Evolutionary conservation across 2,329 filamentous ascomycete genomes (phyloP), one percentile per base, ranked within the genome.

Genomic region (Fonsecaea multimorphosa): DNA sequence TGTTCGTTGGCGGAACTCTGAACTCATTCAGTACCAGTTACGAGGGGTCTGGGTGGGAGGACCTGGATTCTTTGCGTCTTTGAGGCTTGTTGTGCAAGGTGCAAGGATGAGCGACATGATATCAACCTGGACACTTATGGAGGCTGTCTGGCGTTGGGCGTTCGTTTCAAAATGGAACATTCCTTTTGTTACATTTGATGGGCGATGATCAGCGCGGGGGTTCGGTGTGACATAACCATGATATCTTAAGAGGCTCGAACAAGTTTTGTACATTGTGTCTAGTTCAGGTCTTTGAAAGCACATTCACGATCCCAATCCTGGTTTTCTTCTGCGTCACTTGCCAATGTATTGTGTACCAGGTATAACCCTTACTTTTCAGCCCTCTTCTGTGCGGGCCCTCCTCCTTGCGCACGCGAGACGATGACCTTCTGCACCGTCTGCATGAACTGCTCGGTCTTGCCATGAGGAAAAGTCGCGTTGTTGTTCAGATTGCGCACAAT

Each of bases 401-500:
- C 61, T 12, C 60, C 59, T 19, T 29, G 44, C 24, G 34, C 60
- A 36, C 24, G 36, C 11, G 38, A 49, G 9, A 46, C 46, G 44
- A 69, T 65, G 34, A 66, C 40, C 61, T 51, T 62, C 16, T 67
- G 64, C 49, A 69, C 36, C 14, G 60, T 69, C 52, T 64, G 56
- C 63, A 73, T 61, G 49, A 73, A 65, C 59, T 66, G 52, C 49
- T 71, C 62, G 3, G 64, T 61, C 52, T 72, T 58, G 12, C 44
- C 36, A 1, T 46, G 44, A 19, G 66, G 59, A 46, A 72, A 71
- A 19, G 69, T 71, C 31, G 49, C 59, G 54, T 73, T 73, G 64
- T 73, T 73, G 44, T 61, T 67, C 62, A 73, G 57, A 32, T 67
- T 66, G n/a, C 64, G 59, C 1, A 64, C 65, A n/a, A 71, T 67